Evolutionary conservation across 2,329 filamentous ascomycete species (phyloP).

Genomic region (Diaporthe aspalathi): DNA sequence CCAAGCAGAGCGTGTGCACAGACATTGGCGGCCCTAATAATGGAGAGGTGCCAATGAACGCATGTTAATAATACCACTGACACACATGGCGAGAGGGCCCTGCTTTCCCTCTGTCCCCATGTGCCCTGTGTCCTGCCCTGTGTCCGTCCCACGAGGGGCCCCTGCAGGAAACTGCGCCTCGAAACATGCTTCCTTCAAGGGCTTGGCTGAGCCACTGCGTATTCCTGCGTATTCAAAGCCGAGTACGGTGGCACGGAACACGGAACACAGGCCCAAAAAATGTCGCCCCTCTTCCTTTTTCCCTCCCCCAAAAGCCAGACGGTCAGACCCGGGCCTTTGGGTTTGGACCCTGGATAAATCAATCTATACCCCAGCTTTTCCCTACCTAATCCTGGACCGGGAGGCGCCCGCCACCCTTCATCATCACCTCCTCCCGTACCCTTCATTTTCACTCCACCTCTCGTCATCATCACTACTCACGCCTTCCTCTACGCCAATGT

Average conservation of each 20-base stretch:
- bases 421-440: neutral
- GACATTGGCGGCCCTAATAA: neutral
- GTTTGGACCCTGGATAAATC: conserved; percentile 28
- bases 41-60: conserved; percentile 3
- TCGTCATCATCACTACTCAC: conserved; percentile 14
- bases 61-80: neutral
- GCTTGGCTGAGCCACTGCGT: conserved; percentile 10
- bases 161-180: conserved; percentile 30
- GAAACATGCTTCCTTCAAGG: conserved; percentile 5
- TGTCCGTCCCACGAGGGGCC: neutral
- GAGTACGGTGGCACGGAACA: conserved; percentile 21
- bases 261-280: conserved; percentile 17
- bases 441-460: neutral
- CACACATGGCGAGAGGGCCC: neutral
- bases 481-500: neutral
- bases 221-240: neutral
- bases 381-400: conserved; percentile 16
- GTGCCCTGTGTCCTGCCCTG: too few relatives aligned
- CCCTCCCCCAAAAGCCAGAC: neutral
- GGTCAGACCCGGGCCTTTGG: conserved; percentile 23
- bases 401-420: conserved; percentile 9
- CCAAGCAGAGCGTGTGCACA: conserved; percentile 6
- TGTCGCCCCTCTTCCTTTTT: conserved; percentile 16
- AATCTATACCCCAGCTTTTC: conserved; percentile 20
- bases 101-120: neutral